phyloP scores from a whole-genome alignment of 768 basidiomycete genomes.

The Tricholoma sp. region DNA sequence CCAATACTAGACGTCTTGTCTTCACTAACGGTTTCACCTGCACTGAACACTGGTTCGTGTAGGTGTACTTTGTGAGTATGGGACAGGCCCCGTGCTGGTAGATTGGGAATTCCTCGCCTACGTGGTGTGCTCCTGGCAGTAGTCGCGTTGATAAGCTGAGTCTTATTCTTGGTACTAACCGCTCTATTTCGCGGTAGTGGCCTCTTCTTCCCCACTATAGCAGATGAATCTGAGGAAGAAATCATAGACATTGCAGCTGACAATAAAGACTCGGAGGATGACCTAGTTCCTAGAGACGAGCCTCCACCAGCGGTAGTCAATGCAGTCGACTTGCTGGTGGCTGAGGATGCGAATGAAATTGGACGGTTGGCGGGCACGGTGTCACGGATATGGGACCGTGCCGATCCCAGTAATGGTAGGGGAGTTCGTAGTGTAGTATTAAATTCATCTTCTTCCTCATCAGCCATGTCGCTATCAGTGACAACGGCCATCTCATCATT shows the following conservation, averaged over 20 bases:
- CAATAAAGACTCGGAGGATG: slow-evolving; percentile 37
- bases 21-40: slow-evolving; percentile 2
- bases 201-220: slow-evolving; percentile 40
- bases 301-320: slow-evolving; percentile 34
- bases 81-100: neutral
- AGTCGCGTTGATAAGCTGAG: slow-evolving; percentile 16
- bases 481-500: slow-evolving; percentile 24
- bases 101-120: neutral
- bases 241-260: slow-evolving; percentile 24
- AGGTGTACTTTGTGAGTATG: neutral
- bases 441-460: slow-evolving; percentile 60
- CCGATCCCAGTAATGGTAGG: slow-evolving; percentile 18
- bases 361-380: slow-evolving; percentile 9
- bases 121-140: neutral
- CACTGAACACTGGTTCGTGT: neutral
- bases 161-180: slow-evolving; percentile 13
- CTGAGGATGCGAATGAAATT: slow-evolving; percentile 13
- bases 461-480: slow-evolving; percentile 22
- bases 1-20: slow-evolving; percentile 11
- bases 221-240: slow-evolving; percentile 25
- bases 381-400: slow-evolving; percentile 8
- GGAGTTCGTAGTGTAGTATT: slow-evolving; percentile 67
- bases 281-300: slow-evolving; percentile 32
- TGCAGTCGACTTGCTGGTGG: slow-evolving; percentile 27
- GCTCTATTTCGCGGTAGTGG: slow-evolving; percentile 23